These are phyloP conservation scores for Neofusicoccum ribis DNA, from an alignment of 2,329 filamentous ascomycete genomes.

Conservation along the genomic window DNA sequence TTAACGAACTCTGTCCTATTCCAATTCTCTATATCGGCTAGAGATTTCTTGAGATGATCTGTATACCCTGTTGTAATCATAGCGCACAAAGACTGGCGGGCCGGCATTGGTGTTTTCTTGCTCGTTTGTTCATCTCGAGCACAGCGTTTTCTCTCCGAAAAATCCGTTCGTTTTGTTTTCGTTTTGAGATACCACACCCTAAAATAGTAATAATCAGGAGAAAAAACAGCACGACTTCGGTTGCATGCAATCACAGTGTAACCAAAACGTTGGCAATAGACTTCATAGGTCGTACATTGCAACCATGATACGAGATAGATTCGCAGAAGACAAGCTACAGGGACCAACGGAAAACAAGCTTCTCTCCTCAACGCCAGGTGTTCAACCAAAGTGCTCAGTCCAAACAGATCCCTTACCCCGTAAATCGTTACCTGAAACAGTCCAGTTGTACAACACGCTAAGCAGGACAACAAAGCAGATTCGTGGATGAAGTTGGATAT, in stretches of 20 bases:
- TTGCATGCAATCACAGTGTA: not conserved
- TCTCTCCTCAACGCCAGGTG: no score
- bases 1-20: not conserved
- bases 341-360: no score
- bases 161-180: not conserved
- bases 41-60: constrained; percentile 6
- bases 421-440: no score
- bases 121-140: not conserved
- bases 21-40: not conserved
- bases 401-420: no score
- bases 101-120: constrained; percentile 5
- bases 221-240: not conserved
- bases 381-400: no score
- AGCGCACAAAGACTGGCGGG: constrained; percentile 6
- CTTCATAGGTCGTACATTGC: not conserved
- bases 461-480: no score
- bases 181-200: constrained; percentile 2
- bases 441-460: no score
- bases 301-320: not conserved
- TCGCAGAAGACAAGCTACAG: no score
- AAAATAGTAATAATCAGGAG: not conserved
- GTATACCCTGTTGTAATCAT: constrained; percentile 13
- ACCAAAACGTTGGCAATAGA: not conserved
- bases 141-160: not conserved
- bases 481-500: no score